phyloP scores from a whole-genome alignment of 2,329 filamentous ascomycete genomes.

The Aschersonia sp. region DNA sequence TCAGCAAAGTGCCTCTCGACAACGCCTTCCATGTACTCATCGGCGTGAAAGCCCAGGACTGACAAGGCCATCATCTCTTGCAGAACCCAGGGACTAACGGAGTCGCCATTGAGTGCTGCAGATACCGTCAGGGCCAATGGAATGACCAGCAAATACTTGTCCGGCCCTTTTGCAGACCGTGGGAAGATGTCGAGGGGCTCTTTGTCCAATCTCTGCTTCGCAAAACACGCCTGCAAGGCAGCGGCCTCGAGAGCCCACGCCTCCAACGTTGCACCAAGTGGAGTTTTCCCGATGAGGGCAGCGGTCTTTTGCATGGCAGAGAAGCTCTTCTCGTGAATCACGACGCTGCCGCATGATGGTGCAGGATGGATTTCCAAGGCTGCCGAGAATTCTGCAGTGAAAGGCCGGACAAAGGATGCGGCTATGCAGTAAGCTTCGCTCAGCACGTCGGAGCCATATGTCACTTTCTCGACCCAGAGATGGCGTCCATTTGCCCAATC shows the following conservation, averaged over 20 bases:
- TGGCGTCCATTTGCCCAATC: not conserved
- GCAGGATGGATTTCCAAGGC: not conserved
- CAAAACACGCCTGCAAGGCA: not conserved
- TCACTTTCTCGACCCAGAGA: slow-evolving; percentile 8
- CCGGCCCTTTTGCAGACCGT: not conserved
- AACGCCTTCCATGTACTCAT: slow-evolving; percentile 5
- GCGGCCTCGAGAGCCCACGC: not conserved
- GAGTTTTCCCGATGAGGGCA: not conserved
- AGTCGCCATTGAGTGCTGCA: not conserved
- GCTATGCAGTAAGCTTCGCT: slow-evolving; percentile 5
- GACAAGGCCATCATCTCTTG: slow-evolving; percentile 5
- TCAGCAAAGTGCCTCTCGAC: not conserved
- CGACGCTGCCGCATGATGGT: not conserved
- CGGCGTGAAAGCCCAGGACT: slow-evolving; percentile 3
- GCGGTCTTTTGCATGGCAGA: not conserved
- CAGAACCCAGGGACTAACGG: not conserved
- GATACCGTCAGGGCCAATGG: slow-evolving; percentile 2
- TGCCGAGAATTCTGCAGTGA: not conserved
- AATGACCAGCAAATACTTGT: slow-evolving; percentile 4
- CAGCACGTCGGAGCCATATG: slow-evolving; percentile 3
- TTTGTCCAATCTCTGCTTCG: not conserved
- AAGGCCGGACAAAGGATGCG: not conserved
- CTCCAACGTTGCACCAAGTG: not conserved
- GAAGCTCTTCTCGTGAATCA: not conserved
- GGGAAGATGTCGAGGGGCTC: not conserved